Evolutionary conservation across 257 asterid species (phyloP), one percentile per base, ranked within the genome.

Genomic region (Solanum virginianum): DNA sequence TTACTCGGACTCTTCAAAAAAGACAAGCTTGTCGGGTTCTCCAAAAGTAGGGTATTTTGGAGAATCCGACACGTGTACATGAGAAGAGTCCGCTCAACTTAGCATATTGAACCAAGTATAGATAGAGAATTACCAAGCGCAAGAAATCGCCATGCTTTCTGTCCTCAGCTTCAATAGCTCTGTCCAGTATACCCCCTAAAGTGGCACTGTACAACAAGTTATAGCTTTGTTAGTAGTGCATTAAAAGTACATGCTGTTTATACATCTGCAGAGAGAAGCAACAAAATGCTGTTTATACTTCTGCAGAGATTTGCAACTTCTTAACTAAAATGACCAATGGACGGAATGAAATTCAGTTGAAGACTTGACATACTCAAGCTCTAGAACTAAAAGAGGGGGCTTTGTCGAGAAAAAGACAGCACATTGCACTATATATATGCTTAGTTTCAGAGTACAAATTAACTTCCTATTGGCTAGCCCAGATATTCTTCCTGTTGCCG

Each of bases 81-180:
- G 65, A 8, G 65, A 59, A 59, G 65, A 59, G 65, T 59, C 29
- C 65, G 4, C 26, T 1, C 65, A 9, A 59, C 65, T 20, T 59
- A 59, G 65, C 65, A 59, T 20, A 59, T 5, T 79, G 82, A 26
- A 17, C 11, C 12, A 79, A 79, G 22, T 53, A 26, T 45, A 49
- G 12, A 29, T 41, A 36, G 83, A 70, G 71, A 32, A 22, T 89
- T 79, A 95, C 99, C 96, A 95, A 94, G 80, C 99, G 93, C 94
- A 94, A 74, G 88, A 95, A 89, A 89, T 95, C 99, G 80, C 99
- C 99, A 77, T 95, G 97, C 90, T 94, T 95, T 56, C 87, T 90
- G 79, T 94, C 92, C 87, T 95, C 99, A 18, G 97, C 98, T 86
- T 95, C 99, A 75, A 93, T 87, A 81, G 99, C 92, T 90, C 95